phyloP scores from a whole-genome alignment of 108 stramenopile genomes.

The Poteriospumella lacustris region DNA sequence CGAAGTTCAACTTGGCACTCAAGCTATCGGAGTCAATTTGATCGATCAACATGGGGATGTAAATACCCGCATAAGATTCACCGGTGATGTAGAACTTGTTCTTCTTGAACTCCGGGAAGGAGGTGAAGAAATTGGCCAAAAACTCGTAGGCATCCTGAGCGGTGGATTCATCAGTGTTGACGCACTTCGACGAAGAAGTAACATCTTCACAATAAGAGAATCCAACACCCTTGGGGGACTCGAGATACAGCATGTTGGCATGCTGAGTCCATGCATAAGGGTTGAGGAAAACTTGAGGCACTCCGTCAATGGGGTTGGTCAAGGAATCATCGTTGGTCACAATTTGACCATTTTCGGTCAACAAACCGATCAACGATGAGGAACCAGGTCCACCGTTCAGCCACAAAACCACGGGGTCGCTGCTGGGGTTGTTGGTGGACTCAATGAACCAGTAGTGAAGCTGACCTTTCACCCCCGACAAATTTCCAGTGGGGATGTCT shows the following conservation, averaged over 20 bases:
- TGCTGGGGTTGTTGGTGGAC: conserved; percentile 23
- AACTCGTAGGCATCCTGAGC: conserved; percentile 55
- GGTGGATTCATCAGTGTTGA: conserved; percentile 42
- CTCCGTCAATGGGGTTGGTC: conserved; percentile 8
- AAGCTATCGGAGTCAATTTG: conserved; percentile 48
- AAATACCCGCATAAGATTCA: conserved; percentile 75
- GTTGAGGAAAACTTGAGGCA: conserved; percentile 62
- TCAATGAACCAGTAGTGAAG: conserved; percentile 43
- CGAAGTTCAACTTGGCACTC: neutral
- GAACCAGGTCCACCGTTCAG: conserved; percentile 76
- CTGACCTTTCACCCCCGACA: neutral
- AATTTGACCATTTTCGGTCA: conserved; percentile 64
- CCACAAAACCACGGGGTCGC: conserved; percentile 66
- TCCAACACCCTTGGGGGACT: conserved; percentile 71
- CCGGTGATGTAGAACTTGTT: conserved; percentile 65
- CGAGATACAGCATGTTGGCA: conserved; percentile 62
- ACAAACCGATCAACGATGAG: conserved; percentile 57
- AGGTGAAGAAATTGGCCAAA: conserved; percentile 56
- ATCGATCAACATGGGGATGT: conserved; percentile 66
- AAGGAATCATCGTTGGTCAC: conserved; percentile 53
- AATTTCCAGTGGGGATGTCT: neutral
- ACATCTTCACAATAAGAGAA: conserved; percentile 60
- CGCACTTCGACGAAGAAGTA: conserved; percentile 47
- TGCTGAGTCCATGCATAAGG: conserved; percentile 57
- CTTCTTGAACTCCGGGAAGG: conserved; percentile 54